These are phyloP conservation scores for Alternaria sp. DNA, from an alignment of 2,329 filamentous ascomycete genomes.

Conservation along the genomic window DNA sequence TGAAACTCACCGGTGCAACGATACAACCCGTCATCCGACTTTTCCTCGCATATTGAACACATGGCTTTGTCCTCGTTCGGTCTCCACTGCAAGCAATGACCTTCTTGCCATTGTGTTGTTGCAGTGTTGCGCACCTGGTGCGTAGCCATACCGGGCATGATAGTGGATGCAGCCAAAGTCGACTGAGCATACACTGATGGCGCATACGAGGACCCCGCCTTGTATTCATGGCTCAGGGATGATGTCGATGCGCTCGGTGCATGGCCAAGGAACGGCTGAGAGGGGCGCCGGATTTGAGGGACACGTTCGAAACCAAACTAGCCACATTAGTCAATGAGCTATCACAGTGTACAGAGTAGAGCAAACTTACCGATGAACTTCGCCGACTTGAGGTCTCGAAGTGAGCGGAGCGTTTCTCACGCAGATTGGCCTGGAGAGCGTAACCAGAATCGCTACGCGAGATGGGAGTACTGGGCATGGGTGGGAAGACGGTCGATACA, in stretches of 20 bases:
- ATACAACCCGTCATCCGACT: slow-evolving; percentile 75
- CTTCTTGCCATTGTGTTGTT: slow-evolving; percentile 82
- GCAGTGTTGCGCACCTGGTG: slow-evolving; percentile 81
- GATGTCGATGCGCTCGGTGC: slow-evolving; percentile 71
- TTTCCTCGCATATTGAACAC: slow-evolving; percentile 79
- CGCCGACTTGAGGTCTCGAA: slow-evolving; percentile 82
- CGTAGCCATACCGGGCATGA: slow-evolving; percentile 84
- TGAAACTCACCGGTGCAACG: slow-evolving; percentile 64
- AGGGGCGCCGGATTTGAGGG: slow-evolving; percentile 66
- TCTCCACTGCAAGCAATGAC: slow-evolving; percentile 77
- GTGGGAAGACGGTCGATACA: slow-evolving; percentile 77
- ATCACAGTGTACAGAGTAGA: slow-evolving; percentile 7
- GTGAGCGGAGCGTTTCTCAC: slow-evolving; percentile 93
- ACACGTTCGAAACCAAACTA: slow-evolving; percentile 78
- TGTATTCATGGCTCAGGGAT: slow-evolving; percentile 58
- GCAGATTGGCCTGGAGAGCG: slow-evolving; percentile 80
- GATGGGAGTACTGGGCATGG: slow-evolving; percentile 76
- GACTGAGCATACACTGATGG: slow-evolving; percentile 85
- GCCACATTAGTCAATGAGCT: slow-evolving; percentile 31
- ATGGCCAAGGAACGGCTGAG: slow-evolving; percentile 72
- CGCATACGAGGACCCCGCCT: slow-evolving; percentile 66
- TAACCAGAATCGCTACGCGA: slow-evolving; percentile 92
- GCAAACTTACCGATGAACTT: slow-evolving; percentile 73
- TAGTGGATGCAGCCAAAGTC: slow-evolving; percentile 82
- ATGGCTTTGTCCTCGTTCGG: slow-evolving; percentile 64